Evolutionary conservation across 164 flowering plant genomes (phyloP), one percentile per base, ranked within the genome.

Genomic region (Kalanchoe fedtschenkoi): DNA sequence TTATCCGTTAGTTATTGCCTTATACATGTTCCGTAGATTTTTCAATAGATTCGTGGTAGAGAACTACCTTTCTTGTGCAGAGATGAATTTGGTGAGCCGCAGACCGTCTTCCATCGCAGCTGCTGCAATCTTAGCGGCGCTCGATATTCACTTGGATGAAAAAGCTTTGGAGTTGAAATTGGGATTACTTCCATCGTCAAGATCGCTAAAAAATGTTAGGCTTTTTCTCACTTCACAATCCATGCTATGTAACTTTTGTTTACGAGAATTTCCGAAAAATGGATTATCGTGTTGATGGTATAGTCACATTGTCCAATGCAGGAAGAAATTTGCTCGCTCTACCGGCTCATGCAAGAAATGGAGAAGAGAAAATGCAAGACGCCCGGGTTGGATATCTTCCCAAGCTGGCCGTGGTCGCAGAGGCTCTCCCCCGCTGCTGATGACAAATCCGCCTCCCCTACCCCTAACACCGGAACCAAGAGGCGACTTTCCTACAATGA

Each of bases 51-150:
- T 58, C 28, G 6, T 17, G 21, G n/a, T 34, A 58, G 34, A 5
- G 42, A 58, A 33, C 19, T 34, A 26, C 28, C 38, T 58, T 33
- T 32, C 72, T 47, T 51, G 11, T 14, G 24, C 17, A 51, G 56
- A 6, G 32, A 69, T 71, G 37, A 79, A 71, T 67, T 42, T 73
- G 59, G 62, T 68, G 69, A 79, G 75, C 42, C 60, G 79, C 70
- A 69, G 80, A 14, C 90, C 95, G 1, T 86, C 95, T 28, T 70
- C 71, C 1, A 65, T 90, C 41, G 95, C 95, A 5, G 83, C 77
- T 1, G 91, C 92, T 32, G 61, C 51, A 44, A 54, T 59, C 61
- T 67, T 60, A 26, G 34, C 19, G 16, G 33, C 51, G 9, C 59
- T 19, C 6, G 39, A 34, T 34, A 24, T 24, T 26, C 32, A 28